Conservation (phyloP, 805 yeast species). For the Ogataea parapolymorpha region DNA sequence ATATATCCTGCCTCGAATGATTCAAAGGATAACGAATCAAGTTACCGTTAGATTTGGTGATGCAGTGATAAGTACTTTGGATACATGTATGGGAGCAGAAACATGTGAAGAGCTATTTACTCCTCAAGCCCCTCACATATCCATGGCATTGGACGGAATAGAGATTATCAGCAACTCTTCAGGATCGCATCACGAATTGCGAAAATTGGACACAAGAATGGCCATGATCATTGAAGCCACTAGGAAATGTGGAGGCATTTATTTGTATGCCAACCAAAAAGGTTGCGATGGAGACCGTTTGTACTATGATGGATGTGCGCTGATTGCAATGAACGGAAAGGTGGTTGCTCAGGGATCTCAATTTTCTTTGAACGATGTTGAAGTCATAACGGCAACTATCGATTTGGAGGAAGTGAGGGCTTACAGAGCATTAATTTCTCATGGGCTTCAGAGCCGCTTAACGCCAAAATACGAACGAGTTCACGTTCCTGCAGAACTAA, state of each 20-base stretch:
- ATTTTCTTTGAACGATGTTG: constrained; percentile 86
- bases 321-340: constrained; percentile 87
- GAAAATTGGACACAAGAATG: constrained; percentile 84
- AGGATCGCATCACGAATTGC: constrained; percentile 95
- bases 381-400: constrained; percentile 92
- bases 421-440: constrained; percentile 70
- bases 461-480: constrained; percentile 50
- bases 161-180: constrained; percentile 94
- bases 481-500: constrained; percentile 60
- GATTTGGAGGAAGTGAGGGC: constrained; percentile 88
- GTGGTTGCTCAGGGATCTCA: constrained; percentile 93
- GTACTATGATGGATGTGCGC: constrained; percentile 96
- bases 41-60: constrained; percentile 78
- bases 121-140: constrained; percentile 92
- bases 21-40: constrained; percentile 68
- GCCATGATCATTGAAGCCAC: constrained; percentile 89
- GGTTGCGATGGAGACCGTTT: constrained; percentile 98
- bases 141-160: constrained; percentile 92
- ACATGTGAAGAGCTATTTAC: constrained; percentile 98
- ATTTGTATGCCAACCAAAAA: constrained; percentile 88
- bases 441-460: constrained; percentile 63
- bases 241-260: constrained; percentile 93
- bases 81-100: constrained; percentile 93
- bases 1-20: constrained; percentile 65
- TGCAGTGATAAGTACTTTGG: constrained; percentile 78